Base-by-base conservation (phyloP, 73 alveolate genomes). In the Tetrahymena thermophila region DNA sequence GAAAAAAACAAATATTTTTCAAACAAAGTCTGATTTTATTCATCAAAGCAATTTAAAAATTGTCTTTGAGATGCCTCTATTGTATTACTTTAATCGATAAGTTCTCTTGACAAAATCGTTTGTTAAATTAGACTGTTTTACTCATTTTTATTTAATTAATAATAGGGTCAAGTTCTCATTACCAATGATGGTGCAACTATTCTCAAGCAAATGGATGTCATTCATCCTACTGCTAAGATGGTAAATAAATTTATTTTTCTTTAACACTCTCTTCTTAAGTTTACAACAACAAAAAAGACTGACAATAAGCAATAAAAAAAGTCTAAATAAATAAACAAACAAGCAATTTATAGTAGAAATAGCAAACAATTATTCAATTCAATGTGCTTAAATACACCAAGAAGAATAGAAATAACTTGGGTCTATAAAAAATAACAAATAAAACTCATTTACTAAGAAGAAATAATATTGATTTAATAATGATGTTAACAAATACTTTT, bases 131-230 rank as follows among this genome's bases (percentile, higher is more conserved):
- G n/a, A n/a, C n/a, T 71, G 4, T 2, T 31, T 71, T 71, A 71
- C 42, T 71, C 35, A 71, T 71, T 71, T 35, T 35, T 43, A 85
- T 44, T 97, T 97, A 97, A 97, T 94, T 99, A 97, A 94, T 89
- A 98, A 85, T 96, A 98, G 97, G 99, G 99, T 38, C 98, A 99
- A 94, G 99, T 99, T 93, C 97, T 98, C 95, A 99, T 99, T 85
- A 98, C 99, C 93, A 99, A 99, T 96, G 99, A 99, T 84, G 99
- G 99, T 25, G 99, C 99, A 55, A 99, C 99, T 84, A 99, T 99
- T 56, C 97, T 99, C 85, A 97, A 98, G 97, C 98, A 99, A 96
- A 97, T 99, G 99, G 99, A 98, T 96, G 99, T 99, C 94, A 98
- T 98, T 96, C 99, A 99, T 95, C 99, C 99, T 8, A 98, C 99